Percentiles rank a stretch among this genome's conserved stretches.
These are phyloP conservation scores for Endocladia muricata DNA, from an alignment of 31 red algal genomes.

Conservation along the genomic window DNA sequence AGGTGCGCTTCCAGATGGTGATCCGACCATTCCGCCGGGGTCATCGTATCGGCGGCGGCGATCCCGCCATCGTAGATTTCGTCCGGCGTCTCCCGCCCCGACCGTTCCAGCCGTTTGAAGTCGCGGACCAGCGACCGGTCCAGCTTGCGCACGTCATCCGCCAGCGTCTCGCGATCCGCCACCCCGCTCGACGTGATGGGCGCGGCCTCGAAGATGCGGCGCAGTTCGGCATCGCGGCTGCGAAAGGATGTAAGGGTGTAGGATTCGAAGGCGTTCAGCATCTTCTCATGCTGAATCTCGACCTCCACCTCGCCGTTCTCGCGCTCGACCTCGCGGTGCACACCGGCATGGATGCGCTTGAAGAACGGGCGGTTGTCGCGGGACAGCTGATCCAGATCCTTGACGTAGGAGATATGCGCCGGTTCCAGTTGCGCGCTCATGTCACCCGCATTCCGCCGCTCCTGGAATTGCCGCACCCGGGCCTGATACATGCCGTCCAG, in stretches of 20 bases:
- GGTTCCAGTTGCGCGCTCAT: too few species aligned
- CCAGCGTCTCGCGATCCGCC: conserved; percentile 2
- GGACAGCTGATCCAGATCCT: conserved; percentile 4
- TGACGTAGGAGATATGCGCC: conserved; percentile 4
- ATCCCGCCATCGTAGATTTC: conserved; percentile 4
- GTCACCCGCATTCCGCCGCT: too few species aligned
- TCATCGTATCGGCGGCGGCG: not conserved
- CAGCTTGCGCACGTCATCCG: conserved; percentile 3
- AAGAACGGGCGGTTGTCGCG: conserved; percentile 2
- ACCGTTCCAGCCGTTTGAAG: conserved; percentile 3
- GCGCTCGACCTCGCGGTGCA: not conserved
- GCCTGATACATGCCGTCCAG: conserved; percentile 1
- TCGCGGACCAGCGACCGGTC: not conserved
- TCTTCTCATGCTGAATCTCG: conserved; percentile 4
- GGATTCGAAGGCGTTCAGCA: conserved; percentile 3
- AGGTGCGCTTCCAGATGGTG: conserved; percentile 3
- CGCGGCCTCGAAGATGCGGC: not conserved
- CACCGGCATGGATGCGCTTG: conserved; percentile 2
- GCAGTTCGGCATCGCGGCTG: conserved; percentile 2
- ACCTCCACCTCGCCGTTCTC: conserved; percentile 3
- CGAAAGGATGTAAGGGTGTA: not conserved
- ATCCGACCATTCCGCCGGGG: conserved; percentile 2
- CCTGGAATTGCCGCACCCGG: too few species aligned
- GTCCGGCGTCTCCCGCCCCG: not conserved
- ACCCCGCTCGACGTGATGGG: not conserved